Evolutionary conservation across 345 rosid genomes (phyloP), one percentile per base, ranked within the genome.

Genomic region (Barbarea vulgaris): DNA sequence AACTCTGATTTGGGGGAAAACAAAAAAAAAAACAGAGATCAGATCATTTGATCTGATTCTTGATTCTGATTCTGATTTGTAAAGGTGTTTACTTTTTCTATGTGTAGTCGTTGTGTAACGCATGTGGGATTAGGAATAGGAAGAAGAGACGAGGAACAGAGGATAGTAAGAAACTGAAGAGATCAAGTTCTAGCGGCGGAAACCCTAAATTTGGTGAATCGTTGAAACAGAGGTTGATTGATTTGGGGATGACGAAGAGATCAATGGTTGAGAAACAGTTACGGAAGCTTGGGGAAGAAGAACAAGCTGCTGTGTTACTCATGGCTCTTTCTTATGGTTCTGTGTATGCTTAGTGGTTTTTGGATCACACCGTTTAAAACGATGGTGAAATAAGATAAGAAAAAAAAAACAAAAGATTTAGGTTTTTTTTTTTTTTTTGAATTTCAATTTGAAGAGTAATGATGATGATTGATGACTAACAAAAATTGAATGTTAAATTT

Each of bases 271-370:
- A 85, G 85, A 93, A 81, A 79, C 88, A 83, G 54, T 67, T 82
- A 44, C 48, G 70, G 56, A 87, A 87, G 84, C 51, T 91, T 0
- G 96, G 94, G 2, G 98, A 88, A 64, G 75, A 77, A 52, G 98
- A 93, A 51, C 91, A 88, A 83, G 98, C 96, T 1, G 98, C 96
- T 1, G 86, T 88, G 22, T 80, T 93, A 52, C 81, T 93, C 66
- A 93, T 93, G 98, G 91, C 97, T 56, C 80, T 93, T 1, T 89
- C 97, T 4, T 91, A 78, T 81, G 94, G 90, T 9, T 83, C 88
- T 17, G 96, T 91, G 9, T 88, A 87, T 60, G 96, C 70, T 21
- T 70, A 77, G 56, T 52, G 30, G 50, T 18, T 18, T 36, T 62
- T 41, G 24, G 73, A 69, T 56, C 55, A 9, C 55, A 69, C 42